Base-by-base conservation (phyloP, 2,329 filamentous ascomycete species). In the Zymoseptoria tritici region DNA sequence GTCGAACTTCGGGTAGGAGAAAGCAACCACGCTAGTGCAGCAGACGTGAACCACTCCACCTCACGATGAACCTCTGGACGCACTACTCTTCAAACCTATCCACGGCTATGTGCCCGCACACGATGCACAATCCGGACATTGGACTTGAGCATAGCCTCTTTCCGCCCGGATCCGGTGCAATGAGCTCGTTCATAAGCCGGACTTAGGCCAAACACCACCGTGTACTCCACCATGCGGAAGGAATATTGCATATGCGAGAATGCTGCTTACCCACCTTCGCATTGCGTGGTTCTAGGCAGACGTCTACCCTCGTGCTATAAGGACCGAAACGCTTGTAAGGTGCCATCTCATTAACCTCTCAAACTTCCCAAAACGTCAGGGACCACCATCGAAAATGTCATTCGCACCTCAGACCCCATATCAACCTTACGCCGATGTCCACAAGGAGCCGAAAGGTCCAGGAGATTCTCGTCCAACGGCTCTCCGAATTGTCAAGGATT, bases 381-480 rank as follows among this genome's bases (percentile, higher is more conserved):
- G 50, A 21, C 26, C 51, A 9, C 24, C 53, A 53, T 16, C 57
- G 50, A 55, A 52, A 22, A 70, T 70, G 68, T 61, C 64, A 42
- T 58, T 62, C 54, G 60, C 63, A 29, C 68, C 69, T 31, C 31
- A 52, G 49, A 60, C 13, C 2, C 68, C 69, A 42, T 68, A 62
- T 57, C 61, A 70, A 58, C 69, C 68, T 11, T 70, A 70, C 56
- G 66, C 65, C 19, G 59, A 61, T 6, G 52, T 59, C 16, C 67
- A 70, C 58, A 50, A 63, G 53, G 56, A 62, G 8, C 50, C 59
- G 7, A 57, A 64, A 52, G 68, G 67, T 7, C 66, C 67, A 5
- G 68, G 65, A 9, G 65, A 69, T 65, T 66, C 72, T 46, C 59
- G 61, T 11, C 60, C 76, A 19, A 71, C 68, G 7, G 69, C 69